Conservation (phyloP, 345 rosid species). For the Raphanus raphanistrum region DNA sequence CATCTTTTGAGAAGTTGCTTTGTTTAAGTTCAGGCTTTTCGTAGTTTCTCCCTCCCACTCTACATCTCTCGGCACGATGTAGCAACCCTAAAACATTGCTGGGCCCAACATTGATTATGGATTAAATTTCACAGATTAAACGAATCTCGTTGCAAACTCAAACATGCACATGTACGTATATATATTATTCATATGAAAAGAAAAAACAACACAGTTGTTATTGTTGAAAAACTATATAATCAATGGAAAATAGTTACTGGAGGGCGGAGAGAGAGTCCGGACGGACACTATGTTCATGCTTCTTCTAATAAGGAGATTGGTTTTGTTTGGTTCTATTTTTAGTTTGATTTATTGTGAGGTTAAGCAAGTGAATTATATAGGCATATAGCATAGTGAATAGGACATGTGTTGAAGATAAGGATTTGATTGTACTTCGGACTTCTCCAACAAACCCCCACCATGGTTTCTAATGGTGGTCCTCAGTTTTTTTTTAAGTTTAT, state of each 20-base stretch:
- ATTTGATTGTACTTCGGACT: constrained; percentile 14
- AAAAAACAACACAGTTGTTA: not conserved
- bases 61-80: constrained; percentile 63
- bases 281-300: constrained; percentile 20
- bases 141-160: not conserved
- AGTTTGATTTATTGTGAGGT: constrained; percentile 12
- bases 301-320: constrained; percentile 26
- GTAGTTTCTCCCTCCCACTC: constrained; percentile 61
- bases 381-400: not conserved
- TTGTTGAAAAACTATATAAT: not conserved
- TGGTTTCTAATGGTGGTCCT: too few relatives aligned
- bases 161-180: not conserved
- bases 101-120: not conserved
- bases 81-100: constrained; percentile 46
- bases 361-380: constrained; percentile 4
- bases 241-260: constrained; percentile 14
- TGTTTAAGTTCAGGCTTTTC: constrained; percentile 57
- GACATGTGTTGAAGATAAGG: not conserved
- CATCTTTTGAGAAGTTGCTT: constrained; percentile 76
- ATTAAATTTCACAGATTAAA: not conserved
- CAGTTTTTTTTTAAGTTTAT: too few relatives aligned
- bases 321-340: not conserved
- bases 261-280: constrained; percentile 25
- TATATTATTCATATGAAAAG: not conserved
- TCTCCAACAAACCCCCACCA: too few relatives aligned